These are phyloP conservation scores for Metarhizium album DNA, from an alignment of 2,329 filamentous ascomycete species.

Conservation along the genomic window DNA sequence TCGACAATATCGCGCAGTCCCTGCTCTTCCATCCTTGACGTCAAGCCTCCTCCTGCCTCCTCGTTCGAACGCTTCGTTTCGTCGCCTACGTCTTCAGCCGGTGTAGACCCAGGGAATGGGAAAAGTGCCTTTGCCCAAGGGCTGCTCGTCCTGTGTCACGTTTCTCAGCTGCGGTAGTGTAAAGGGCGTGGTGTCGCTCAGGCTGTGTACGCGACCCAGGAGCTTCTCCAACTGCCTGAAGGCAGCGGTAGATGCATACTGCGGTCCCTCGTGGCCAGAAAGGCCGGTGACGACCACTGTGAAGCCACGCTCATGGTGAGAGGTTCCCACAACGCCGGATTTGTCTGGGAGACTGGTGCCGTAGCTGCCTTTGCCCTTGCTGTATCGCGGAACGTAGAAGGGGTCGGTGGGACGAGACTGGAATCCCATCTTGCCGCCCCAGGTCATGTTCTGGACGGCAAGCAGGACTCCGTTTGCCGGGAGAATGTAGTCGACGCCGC, in stretches of 20 bases:
- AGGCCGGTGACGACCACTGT: constrained; percentile 57
- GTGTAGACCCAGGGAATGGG: constrained; percentile 22
- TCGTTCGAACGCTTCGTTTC: not conserved
- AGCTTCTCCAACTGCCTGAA: constrained; percentile 68
- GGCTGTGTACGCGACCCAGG: constrained; percentile 54
- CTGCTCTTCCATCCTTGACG: not conserved
- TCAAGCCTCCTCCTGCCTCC: not conserved
- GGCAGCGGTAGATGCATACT: constrained; percentile 57
- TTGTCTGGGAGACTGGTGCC: constrained; percentile 39
- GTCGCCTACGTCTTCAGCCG: not conserved
- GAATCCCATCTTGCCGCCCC: constrained; percentile 62
- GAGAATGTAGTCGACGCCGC: constrained; percentile 57
- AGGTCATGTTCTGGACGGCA: constrained; percentile 73
- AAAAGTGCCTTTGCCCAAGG: constrained; percentile 15
- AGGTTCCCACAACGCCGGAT: constrained; percentile 57
- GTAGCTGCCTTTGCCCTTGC: constrained; percentile 25
- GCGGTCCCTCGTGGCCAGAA: constrained; percentile 57
- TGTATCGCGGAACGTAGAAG: constrained; percentile 50
- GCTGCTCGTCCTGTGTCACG: constrained; percentile 9
- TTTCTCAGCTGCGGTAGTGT: constrained; percentile 12
- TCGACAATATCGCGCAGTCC: not conserved
- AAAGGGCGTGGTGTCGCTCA: constrained; percentile 33
- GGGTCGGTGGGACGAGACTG: constrained; percentile 45
- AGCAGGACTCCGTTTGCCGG: constrained; percentile 59
- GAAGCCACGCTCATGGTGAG: constrained; percentile 63